These are phyloP conservation scores for Juglanconis oblonga DNA, from an alignment of 2,329 filamentous ascomycete genomes.

Conservation along the genomic window DNA sequence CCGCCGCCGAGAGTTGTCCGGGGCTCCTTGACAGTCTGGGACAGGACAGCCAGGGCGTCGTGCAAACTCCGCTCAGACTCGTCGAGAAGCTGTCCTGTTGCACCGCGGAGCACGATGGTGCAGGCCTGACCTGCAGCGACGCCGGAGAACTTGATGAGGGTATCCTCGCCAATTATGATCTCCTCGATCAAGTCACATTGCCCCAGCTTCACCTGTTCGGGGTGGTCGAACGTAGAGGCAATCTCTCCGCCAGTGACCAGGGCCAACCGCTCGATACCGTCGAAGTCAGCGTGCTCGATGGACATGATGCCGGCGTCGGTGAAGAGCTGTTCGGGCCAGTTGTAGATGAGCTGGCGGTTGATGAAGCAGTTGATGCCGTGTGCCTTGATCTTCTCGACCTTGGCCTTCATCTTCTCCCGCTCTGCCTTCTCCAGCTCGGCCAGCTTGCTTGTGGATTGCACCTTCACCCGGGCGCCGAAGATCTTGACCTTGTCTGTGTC, in stretches of 20 bases:
- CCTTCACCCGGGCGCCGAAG: conserved; percentile 95
- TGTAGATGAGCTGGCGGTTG: conserved; percentile 98
- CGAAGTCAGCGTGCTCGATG: conserved; percentile 98
- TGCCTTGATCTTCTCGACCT: conserved; percentile 97
- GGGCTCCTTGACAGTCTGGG: conserved; percentile 93
- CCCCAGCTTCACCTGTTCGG: conserved; percentile 93
- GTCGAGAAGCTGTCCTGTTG: conserved; percentile 93
- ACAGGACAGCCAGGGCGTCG: conserved; percentile 92
- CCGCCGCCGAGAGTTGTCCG: conserved; percentile 92
- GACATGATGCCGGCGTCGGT: conserved; percentile 97
- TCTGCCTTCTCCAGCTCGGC: conserved; percentile 98
- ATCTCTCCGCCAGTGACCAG: conserved; percentile 97
- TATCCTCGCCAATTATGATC: conserved; percentile 97
- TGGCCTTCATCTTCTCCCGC: conserved; percentile 98
- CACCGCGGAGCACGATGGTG: conserved; percentile 93
- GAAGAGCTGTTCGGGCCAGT: conserved; percentile 99
- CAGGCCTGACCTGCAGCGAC: conserved; percentile 92
- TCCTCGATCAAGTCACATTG: conserved; percentile 96
- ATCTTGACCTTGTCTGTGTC: conserved; percentile 99
- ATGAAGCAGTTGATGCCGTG: conserved; percentile 99
- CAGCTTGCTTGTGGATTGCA: conserved; percentile 91
- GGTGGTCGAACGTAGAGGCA: conserved; percentile 95
- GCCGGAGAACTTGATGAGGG: conserved; percentile 94
- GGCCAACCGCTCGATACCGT: conserved; percentile 92
- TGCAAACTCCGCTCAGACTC: conserved; percentile 95